phyloP scores from a whole-genome alignment of 768 basidiomycete genomes.

The Kwoniella dendrophila region DNA sequence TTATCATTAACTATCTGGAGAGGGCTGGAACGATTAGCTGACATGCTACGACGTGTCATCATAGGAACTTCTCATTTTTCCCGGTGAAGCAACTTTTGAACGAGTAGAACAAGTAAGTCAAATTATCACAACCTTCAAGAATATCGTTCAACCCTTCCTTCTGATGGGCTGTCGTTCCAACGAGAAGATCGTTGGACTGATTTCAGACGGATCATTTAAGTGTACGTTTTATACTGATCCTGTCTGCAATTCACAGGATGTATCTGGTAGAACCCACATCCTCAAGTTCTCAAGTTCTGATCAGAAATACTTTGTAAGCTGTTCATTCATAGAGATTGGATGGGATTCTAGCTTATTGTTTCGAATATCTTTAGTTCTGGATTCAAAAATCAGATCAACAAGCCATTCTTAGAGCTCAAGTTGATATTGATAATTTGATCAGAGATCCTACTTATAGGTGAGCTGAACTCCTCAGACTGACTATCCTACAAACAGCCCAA shows the following conservation, averaged over 20 bases:
- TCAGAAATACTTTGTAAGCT: constrained; percentile 80
- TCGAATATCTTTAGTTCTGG: constrained; percentile 44
- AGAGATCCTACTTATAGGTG: constrained; percentile 46
- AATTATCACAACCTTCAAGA: not conserved
- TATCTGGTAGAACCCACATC: constrained; percentile 73
- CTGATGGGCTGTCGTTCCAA: not conserved
- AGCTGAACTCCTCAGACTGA: constrained; percentile 7
- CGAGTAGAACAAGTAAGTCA: constrained; percentile 65
- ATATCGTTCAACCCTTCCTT: no score
- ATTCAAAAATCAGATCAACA: constrained; percentile 43
- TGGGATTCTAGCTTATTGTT: not conserved
- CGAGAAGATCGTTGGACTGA: not conserved
- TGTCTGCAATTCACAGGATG: constrained; percentile 48
- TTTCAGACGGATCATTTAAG: not conserved
- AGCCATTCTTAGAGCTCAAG: constrained; percentile 31
- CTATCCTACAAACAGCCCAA: no score
- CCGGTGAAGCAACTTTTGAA: constrained; percentile 77
- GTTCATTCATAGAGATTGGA: not conserved
- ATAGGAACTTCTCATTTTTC: constrained; percentile 85
- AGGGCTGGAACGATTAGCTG: not conserved
- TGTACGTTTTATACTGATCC: no score
- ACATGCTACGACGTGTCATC: constrained; percentile 8
- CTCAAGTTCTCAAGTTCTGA: constrained; percentile 89
- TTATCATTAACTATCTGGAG: not conserved
- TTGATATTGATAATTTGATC: constrained; percentile 48